Conservation (phyloP, 257 asterid species). For the Solanum dulcamara region DNA sequence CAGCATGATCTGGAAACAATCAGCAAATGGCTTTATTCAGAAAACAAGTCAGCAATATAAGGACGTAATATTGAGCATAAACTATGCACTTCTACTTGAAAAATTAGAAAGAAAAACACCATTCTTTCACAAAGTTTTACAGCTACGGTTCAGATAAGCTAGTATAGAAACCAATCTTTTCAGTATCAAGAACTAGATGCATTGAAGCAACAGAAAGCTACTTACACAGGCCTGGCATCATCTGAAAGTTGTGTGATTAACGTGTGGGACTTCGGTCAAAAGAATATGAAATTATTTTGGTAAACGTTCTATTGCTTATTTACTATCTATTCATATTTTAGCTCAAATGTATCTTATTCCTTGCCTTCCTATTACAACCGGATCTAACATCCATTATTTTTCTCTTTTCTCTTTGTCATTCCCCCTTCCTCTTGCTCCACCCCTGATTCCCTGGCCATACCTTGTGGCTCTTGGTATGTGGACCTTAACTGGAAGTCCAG, state of each 20-base stretch:
- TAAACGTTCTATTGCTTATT: background rate
- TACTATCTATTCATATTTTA: background rate
- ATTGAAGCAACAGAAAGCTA: background rate
- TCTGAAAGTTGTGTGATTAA: background rate
- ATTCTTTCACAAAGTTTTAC: conserved; percentile 3
- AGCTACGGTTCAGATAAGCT: background rate
- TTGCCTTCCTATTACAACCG: background rate
- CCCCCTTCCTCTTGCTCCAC: background rate
- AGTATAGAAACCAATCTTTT: background rate
- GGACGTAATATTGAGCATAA: background rate
- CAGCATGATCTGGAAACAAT: conserved; percentile 47
- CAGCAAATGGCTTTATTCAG: background rate
- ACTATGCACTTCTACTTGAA: background rate
- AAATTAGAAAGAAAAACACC: background rate
- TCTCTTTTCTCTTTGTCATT: background rate
- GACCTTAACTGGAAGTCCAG: background rate
- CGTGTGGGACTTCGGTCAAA: background rate
- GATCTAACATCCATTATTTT: background rate
- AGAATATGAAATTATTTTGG: background rate
- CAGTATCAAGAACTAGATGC: background rate
- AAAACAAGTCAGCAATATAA: background rate
- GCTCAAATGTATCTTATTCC: background rate
- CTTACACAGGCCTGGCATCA: background rate
- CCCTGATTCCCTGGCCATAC: background rate
- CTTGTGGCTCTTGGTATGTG: background rate